Conservation (phyloP, 2,329 filamentous ascomycete genomes). For the Aspergillus fijiensis region DNA sequence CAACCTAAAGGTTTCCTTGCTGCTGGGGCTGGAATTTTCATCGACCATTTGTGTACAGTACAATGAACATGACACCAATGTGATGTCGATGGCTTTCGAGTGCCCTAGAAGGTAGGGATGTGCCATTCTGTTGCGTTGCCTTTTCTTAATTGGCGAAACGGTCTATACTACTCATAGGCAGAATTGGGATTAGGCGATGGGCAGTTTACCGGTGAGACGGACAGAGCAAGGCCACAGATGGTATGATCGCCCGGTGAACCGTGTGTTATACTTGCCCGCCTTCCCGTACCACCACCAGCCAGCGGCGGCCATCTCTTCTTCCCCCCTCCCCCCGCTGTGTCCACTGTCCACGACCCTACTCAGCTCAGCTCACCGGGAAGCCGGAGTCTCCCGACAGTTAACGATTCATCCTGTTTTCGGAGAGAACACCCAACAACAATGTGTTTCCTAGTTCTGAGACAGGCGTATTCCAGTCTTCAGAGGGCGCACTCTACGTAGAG, state of each 20-base stretch:
- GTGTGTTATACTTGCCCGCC: neutral
- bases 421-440: neutral
- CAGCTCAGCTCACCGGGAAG: neutral
- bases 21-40: neutral
- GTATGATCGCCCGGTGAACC: neutral
- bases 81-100: neutral
- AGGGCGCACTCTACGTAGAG: neutral
- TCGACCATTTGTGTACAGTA: no score
- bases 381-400: neutral
- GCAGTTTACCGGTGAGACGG: neutral
- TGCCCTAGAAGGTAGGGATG: neutral
- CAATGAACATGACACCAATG: neutral
- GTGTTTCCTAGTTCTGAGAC: no score
- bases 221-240: neutral
- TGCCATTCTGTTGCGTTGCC: neutral
- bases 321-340: neutral
- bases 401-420: neutral
- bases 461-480: neutral
- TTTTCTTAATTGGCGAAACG: neutral
- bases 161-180: neutral
- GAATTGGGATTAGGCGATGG: neutral
- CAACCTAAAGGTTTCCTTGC: neutral
- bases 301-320: neutral
- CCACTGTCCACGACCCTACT: neutral
- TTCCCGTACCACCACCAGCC: neutral